Conservation (phyloP, 768 basidiomycete genomes). For the Suillus alpinus region DNA sequence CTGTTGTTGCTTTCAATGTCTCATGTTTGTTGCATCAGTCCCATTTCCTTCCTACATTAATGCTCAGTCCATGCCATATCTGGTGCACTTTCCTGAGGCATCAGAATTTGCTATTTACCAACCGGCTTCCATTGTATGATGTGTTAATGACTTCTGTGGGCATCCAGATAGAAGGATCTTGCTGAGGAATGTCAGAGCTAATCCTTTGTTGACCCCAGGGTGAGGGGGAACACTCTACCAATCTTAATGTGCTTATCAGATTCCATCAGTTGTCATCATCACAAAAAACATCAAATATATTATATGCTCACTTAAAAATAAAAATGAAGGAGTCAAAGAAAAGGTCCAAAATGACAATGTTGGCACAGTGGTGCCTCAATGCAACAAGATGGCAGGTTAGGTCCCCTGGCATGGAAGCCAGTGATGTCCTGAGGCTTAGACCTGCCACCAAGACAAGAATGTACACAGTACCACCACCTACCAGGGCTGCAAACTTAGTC, state of each 20-base stretch:
- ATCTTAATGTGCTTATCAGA: not conserved
- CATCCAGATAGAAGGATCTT: not conserved
- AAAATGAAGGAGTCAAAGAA: not conserved
- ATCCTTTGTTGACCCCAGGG: not conserved
- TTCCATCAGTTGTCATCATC: not conserved
- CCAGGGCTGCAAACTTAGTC: not conserved
- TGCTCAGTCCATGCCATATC: not conserved
- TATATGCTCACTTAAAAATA: not conserved
- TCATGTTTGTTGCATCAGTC: no score
- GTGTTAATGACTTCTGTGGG: not conserved
- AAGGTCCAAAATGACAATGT: not conserved
- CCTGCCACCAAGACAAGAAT: not conserved
- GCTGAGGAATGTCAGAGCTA: not conserved
- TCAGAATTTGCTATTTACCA: not conserved
- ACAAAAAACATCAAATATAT: not conserved
- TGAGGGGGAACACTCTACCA: not conserved
- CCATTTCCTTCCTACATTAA: no score
- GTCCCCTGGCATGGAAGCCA: not conserved
- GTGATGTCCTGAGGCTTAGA: not conserved
- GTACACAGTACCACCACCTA: not conserved
- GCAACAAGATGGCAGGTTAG: not conserved
- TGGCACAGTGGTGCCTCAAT: not conserved
- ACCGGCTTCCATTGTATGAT: not conserved
- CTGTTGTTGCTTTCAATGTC: no score
- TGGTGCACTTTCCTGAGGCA: not conserved